These are phyloP conservation scores for Trypanosoma vivax DNA, from an alignment of 208 protist species.

Conservation along the genomic window DNA sequence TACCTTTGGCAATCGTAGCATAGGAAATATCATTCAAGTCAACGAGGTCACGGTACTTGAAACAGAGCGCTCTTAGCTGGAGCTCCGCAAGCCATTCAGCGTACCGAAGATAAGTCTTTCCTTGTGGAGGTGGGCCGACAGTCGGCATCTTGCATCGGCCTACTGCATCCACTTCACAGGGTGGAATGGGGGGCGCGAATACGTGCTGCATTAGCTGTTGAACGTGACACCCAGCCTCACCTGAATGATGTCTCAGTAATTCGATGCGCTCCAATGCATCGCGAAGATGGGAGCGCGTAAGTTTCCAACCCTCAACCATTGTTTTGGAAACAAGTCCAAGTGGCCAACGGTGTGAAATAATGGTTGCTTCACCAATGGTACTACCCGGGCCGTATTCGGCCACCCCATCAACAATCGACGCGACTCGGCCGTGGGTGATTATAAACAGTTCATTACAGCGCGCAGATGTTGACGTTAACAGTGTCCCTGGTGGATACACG, in stretches of 20 bases:
- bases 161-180: slow-evolving; percentile 52
- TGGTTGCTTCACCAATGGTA: slow-evolving; percentile 66
- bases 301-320: slow-evolving; percentile 86
- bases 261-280: slow-evolving; percentile 66
- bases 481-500: slow-evolving; percentile 58
- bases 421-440: slow-evolving; percentile 59
- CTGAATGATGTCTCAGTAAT: slow-evolving; percentile 58
- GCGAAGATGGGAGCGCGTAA: slow-evolving; percentile 43
- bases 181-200: slow-evolving; percentile 55
- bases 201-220: slow-evolving; percentile 57
- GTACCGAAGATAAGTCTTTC: slow-evolving; percentile 46
- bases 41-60: slow-evolving; percentile 64
- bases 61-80: slow-evolving; percentile 62
- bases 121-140: slow-evolving; percentile 45
- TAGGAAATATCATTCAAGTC: slow-evolving; percentile 83
- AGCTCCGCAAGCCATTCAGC: slow-evolving; percentile 54
- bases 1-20: slow-evolving; percentile 24
- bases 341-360: slow-evolving; percentile 82
- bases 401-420: slow-evolving; percentile 55
- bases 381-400: slow-evolving; percentile 67
- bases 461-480: slow-evolving; percentile 70
- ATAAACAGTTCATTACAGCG: slow-evolving; percentile 64
- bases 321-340: slow-evolving; percentile 57
- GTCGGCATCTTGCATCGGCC: slow-evolving; percentile 68
- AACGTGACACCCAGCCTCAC: slow-evolving; percentile 48